Evolutionary conservation across 2,329 filamentous ascomycete species (phyloP), one percentile per base, ranked within the genome.

Genomic region (Talaromyces funiculosus): DNA sequence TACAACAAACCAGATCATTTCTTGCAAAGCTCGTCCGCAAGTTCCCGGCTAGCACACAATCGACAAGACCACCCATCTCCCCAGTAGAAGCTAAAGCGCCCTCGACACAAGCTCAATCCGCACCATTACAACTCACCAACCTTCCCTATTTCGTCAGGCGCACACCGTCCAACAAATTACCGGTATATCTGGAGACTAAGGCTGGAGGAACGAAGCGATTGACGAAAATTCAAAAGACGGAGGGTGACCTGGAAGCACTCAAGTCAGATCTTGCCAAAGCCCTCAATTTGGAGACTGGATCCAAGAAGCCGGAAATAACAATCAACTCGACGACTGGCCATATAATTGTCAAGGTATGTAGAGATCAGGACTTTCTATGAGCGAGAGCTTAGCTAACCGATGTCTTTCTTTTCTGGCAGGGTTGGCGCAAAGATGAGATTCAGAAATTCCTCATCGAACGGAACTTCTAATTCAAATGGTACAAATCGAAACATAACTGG

Each of bases 191-290:
- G 16, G 80, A 86, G 65, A 79, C 77, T 65, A 92, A 90, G 78
- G 82, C 85, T 12, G 91, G 91, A 57, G 90, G 90, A 14, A 94
- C 90, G 65, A 81, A 86, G 70, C 84, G 86, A 68, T 76, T 89
- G 68, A 95, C 93, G 4, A 75, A 85, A 60, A 77, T 99, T 60
- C 89, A 91, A 73, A 92, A 90, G 75, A 82, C 93, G 54, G 86
- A 90, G 61, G 94, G 94, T 16, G 83, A 96, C 71, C 69, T 86
- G 54, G 74, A 78, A 33, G 82, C 79, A 3, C 72, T 97, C 64
- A 81, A 84, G 63, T 74, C 82, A 37, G 88, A 92, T 66, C 71
- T 97, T 60, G 77, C 80, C 38, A 70, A 76, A 20, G 82, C 80
- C 10, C 73, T 96, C 63, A 75, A 79, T 1, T 69, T 93, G 43